Conservation (phyloP, 176 grass and related monocot species). For the Avena insularis region DNA sequence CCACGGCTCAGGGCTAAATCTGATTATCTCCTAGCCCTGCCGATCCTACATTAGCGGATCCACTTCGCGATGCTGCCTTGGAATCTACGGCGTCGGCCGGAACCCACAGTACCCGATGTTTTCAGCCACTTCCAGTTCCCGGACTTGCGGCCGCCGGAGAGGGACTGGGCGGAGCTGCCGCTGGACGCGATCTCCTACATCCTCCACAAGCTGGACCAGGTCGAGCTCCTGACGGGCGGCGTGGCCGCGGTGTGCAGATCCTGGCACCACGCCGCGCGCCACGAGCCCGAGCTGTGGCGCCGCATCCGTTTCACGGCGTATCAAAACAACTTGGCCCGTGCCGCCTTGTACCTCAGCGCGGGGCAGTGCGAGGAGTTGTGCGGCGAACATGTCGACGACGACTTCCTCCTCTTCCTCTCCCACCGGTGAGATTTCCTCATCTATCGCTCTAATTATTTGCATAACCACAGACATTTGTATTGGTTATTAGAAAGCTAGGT, state of each 20-base stretch:
- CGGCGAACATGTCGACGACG: slow-evolving; percentile 9
- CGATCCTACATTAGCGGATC: not conserved
- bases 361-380: slow-evolving; percentile 43
- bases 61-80: not conserved
- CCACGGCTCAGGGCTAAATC: not conserved
- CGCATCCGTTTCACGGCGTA: not conserved
- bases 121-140: not conserved
- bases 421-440: not conserved
- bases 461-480: too few relatives aligned
- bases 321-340: not conserved
- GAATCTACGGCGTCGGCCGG: not conserved
- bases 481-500: too few relatives aligned
- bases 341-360: slow-evolving; percentile 19
- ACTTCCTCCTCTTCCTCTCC: slow-evolving; percentile 38
- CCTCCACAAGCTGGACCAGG: not conserved
- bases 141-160: not conserved
- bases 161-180: slow-evolving; percentile 20
- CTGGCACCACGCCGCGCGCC: not conserved
- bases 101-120: not conserved
- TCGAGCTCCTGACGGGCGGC: not conserved
- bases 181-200: not conserved
- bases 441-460: too few relatives aligned
- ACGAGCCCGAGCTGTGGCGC: slow-evolving; percentile 19
- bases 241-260: slow-evolving; percentile 2
- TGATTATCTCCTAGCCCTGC: not conserved